A percentile compares a stretch with the other conserved stretches of the same genome.
These are phyloP conservation scores for Termitomyces sp. DNA, from an alignment of 768 basidiomycete genomes.

Conservation along the genomic window DNA sequence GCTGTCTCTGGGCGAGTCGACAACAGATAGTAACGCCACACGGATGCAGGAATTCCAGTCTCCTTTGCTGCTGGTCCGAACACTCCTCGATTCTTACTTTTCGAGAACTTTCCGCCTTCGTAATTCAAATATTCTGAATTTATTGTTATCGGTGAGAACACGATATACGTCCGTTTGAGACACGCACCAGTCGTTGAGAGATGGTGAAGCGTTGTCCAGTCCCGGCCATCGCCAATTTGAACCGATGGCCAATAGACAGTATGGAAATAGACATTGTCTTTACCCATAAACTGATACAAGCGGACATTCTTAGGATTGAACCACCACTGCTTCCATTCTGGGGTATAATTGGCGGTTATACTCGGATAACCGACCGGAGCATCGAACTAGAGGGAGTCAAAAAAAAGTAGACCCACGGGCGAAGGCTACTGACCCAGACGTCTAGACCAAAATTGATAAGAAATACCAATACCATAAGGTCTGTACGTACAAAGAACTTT, in stretches of 20 bases:
- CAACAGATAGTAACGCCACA: conserved; percentile 96
- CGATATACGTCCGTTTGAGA: not conserved
- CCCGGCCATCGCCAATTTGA: conserved; percentile 80
- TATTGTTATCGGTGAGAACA: not conserved
- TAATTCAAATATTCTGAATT: conserved; percentile 85
- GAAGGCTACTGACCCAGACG: conserved; percentile 73
- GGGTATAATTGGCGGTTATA: conserved; percentile 92
- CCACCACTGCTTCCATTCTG: conserved; percentile 98
- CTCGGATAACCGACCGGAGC: conserved; percentile 96
- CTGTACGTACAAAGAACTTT: conserved; percentile 90
- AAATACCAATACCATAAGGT: not conserved
- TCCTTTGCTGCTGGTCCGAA: conserved; percentile 94
- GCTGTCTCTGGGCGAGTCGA: conserved; percentile 89
- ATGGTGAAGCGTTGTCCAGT: conserved; percentile 94
- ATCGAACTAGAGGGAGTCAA: conserved; percentile 68
- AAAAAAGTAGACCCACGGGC: not conserved
- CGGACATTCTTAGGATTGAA: conserved; percentile 83
- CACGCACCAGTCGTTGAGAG: conserved; percentile 86
- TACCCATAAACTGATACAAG: conserved; percentile 99
- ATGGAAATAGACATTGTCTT: conserved; percentile 99
- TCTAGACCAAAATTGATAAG: conserved; percentile 37
- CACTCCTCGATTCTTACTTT: conserved; percentile 93
- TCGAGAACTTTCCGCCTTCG: conserved; percentile 98
- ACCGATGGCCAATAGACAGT: conserved; percentile 92
- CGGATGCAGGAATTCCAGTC: conserved; percentile 88